phyloP scores from a whole-genome alignment of 2,329 filamentous ascomycete species.

The Piedraia hortae region DNA sequence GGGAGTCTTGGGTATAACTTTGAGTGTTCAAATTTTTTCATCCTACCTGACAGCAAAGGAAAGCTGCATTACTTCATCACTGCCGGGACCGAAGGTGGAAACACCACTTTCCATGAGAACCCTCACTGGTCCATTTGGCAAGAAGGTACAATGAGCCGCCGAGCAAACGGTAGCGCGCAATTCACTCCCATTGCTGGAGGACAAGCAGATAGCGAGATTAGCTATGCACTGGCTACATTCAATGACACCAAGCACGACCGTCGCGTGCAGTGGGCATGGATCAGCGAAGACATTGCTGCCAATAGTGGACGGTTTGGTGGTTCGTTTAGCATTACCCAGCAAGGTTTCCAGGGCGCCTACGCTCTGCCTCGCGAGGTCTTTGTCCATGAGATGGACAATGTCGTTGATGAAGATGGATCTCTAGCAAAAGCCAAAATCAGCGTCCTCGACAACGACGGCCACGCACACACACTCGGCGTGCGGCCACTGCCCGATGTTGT shows the following conservation, averaged over 20 bases:
- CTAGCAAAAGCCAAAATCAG: slow-evolving; percentile 6
- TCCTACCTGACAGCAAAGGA: slow-evolving; percentile 17
- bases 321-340: slow-evolving; percentile 15
- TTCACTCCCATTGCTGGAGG: slow-evolving; percentile 20
- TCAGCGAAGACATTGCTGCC: slow-evolving; percentile 16
- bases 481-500: slow-evolving; percentile 20
- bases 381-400: slow-evolving; percentile 16
- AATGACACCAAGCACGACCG: slow-evolving; percentile 22
- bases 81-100: slow-evolving; percentile 18
- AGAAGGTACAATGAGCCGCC: slow-evolving; percentile 16
- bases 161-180: slow-evolving; percentile 18
- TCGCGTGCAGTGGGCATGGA: slow-evolving; percentile 21
- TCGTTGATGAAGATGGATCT: slow-evolving; percentile 12
- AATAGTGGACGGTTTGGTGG: slow-evolving; percentile 14
- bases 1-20: slow-evolving; percentile 21
- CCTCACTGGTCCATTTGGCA: slow-evolving; percentile 20
- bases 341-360: slow-evolving; percentile 18
- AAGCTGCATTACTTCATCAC: slow-evolving; percentile 19
- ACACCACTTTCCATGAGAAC: slow-evolving; percentile 16
- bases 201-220: slow-evolving; percentile 17
- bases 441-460: slow-evolving; percentile 11
- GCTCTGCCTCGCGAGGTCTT: slow-evolving; percentile 20
- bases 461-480: slow-evolving; percentile 18
- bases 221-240: slow-evolving; percentile 21
- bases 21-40: slow-evolving; percentile 22